Percentiles rank a stretch among this genome's conserved stretches.
phyloP scores from a whole-genome alignment of 169 alveolate genomes.

The Amoebophrya sp. region DNA sequence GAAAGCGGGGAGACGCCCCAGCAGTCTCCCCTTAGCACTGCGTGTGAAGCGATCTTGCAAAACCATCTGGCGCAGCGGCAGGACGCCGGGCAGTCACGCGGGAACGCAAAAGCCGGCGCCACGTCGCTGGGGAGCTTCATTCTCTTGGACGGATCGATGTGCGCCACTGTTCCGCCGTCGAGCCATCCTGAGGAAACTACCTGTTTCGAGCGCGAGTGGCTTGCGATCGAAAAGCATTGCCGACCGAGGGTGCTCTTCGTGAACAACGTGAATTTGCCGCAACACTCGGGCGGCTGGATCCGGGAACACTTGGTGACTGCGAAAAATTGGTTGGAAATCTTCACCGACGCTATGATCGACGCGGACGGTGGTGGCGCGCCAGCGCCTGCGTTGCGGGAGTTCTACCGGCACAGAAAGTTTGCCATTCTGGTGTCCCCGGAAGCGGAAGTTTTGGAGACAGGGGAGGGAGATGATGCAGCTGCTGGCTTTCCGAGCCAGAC shows the following conservation, averaged over 20 bases:
- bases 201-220: not conserved
- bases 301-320: not conserved
- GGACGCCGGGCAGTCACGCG: no score
- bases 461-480: no score
- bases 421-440: not conserved
- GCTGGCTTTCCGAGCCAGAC: no score
- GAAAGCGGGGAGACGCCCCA: no score
- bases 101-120: no score
- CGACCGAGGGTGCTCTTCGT: not conserved
- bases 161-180: no score
- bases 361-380: not conserved
- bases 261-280: not conserved
- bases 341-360: not conserved
- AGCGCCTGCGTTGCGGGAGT: not conserved
- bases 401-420: not conserved
- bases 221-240: not conserved
- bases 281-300: not conserved
- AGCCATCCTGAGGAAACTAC: not conserved
- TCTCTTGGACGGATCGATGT: no score
- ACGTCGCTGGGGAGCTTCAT: no score
- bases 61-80: no score
- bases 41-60: no score
- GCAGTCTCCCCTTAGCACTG: no score
- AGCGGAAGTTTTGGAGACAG: no score
- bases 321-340: not conserved